These are phyloP conservation scores for Sicyos baderoa DNA, from an alignment of 306 rosid genomes.

Conservation along the genomic window DNA sequence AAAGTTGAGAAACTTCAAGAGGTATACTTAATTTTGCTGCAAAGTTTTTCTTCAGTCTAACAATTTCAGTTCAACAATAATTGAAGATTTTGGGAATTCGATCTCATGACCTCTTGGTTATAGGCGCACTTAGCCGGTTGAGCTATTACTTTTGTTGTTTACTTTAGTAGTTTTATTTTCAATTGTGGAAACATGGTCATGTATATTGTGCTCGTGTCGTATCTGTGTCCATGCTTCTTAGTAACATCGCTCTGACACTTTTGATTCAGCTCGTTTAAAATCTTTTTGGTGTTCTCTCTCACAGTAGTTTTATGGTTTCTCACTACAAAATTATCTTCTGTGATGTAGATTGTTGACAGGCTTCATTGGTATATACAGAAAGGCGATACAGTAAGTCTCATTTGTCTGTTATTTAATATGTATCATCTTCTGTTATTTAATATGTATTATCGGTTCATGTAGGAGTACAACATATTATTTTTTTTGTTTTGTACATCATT, in stretches of 20 bases:
- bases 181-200: conserved; percentile 1
- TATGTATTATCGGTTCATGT: no score
- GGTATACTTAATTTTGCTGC: conserved; percentile 36
- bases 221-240: no score
- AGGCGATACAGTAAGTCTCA: conserved; percentile 59
- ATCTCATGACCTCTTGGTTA: no score
- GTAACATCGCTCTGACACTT: no score
- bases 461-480: neutral
- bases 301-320: no score
- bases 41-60: neutral
- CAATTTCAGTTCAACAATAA: no score
- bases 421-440: neutral
- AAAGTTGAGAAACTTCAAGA: conserved; percentile 70
- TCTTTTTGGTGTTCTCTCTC: no score
- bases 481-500: neutral
- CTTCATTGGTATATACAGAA: conserved; percentile 62
- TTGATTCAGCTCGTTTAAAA: no score
- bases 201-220: neutral
- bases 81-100: no score
- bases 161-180: neutral
- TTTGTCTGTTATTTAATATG: neutral
- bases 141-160: no score
- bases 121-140: no score
- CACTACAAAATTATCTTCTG: conserved; percentile 21
- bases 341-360: conserved; percentile 67